Evolutionary conservation across 306 rosid species (phyloP).

Genomic region (Gynostemma pentaphyllum): DNA sequence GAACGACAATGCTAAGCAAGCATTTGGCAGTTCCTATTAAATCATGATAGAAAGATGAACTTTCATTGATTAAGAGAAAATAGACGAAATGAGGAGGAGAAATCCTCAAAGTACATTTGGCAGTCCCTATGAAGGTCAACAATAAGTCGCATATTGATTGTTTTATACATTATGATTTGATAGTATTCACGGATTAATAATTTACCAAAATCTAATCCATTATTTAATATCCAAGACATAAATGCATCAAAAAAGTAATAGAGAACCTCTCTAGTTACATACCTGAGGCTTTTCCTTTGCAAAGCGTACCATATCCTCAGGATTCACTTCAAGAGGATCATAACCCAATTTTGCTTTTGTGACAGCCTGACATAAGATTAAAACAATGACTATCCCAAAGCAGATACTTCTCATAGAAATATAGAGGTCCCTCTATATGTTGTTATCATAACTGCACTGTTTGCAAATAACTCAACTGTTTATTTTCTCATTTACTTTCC

Average conservation of each 20-base stretch:
- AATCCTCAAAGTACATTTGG: no score
- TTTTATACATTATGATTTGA: background rate
- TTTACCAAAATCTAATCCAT: background rate
- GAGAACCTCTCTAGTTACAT: constrained; percentile 15
- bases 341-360: constrained; percentile 95
- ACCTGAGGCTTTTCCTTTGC: constrained; percentile 99
- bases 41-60: background rate
- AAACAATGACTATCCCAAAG: constrained; percentile 7
- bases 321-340: constrained; percentile 94
- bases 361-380: constrained; percentile 69
- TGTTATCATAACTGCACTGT: background rate
- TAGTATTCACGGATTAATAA: background rate
- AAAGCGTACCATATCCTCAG: constrained; percentile 96
- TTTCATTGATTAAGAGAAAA: background rate
- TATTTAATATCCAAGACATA: background rate
- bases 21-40: background rate
- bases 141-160: background rate
- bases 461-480: background rate
- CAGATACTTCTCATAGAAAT: background rate
- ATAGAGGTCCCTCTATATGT: background rate
- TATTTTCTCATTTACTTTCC: background rate
- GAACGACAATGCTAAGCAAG: background rate
- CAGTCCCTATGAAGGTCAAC: no score
- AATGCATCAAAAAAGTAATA: constrained; percentile 13
- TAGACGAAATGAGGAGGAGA: no score